Conservation (phyloP, 2,329 filamentous ascomycete species). For the Fusarium sp. region DNA sequence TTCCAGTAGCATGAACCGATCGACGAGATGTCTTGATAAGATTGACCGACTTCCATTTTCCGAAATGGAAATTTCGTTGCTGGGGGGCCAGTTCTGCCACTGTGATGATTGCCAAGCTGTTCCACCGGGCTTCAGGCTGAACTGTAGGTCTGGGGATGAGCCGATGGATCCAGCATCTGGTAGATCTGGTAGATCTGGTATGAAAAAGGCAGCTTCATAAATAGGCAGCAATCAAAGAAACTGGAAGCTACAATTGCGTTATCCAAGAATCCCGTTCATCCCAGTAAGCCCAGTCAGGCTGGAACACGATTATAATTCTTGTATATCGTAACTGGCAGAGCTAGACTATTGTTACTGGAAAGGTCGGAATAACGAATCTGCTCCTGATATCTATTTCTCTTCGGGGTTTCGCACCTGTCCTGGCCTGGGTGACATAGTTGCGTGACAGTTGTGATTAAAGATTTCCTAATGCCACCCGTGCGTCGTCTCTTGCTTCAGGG, state of each 20-base stretch:
- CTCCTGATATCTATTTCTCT: neutral
- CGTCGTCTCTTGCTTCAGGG: neutral
- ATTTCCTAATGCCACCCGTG: neutral
- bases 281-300: neutral
- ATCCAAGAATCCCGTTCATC: constrained; percentile 10
- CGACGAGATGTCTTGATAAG: neutral
- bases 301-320: constrained; percentile 1
- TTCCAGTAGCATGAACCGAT: constrained; percentile 1
- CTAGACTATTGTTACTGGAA: neutral
- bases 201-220: constrained; percentile 10
- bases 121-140: constrained; percentile 19
- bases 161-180: neutral
- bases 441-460: neutral
- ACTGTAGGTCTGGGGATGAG: neutral
- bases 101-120: constrained; percentile 13
- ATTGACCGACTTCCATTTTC: constrained; percentile 16
- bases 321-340: neutral
- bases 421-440: neutral
- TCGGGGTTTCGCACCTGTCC: neutral
- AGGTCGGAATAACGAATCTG: neutral
- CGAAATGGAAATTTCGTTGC: constrained; percentile 7
- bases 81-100: neutral
- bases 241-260: neutral
- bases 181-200: constrained; percentile 18
- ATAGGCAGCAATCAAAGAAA: constrained; percentile 2